phyloP scores from a whole-genome alignment of 805 yeast species.

The Saccharomycopsis selenospora region DNA sequence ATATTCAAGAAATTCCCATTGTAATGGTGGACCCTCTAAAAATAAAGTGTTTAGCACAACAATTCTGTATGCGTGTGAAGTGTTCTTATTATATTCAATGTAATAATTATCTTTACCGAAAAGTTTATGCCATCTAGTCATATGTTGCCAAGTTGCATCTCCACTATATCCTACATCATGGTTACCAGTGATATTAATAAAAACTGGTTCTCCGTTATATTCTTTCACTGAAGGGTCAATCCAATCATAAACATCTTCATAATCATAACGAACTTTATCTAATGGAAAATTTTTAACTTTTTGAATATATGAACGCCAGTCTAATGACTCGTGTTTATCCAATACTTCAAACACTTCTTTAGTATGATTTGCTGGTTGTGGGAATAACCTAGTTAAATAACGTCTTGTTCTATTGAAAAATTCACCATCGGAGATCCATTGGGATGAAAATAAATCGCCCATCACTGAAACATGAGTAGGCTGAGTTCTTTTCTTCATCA shows the following conservation, averaged over 20 bases:
- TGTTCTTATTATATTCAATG: slow-evolving; percentile 57
- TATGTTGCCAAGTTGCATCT: slow-evolving; percentile 87
- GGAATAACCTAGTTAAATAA: slow-evolving; percentile 62
- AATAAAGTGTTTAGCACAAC: slow-evolving; percentile 82
- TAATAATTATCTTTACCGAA: slow-evolving; percentile 87
- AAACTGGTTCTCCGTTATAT: slow-evolving; percentile 48
- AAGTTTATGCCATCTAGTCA: slow-evolving; percentile 63
- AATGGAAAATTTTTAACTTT: slow-evolving; percentile 27
- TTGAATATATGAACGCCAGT: slow-evolving; percentile 44
- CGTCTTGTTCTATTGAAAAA: slow-evolving; percentile 74
- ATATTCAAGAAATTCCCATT: slow-evolving; percentile 56
- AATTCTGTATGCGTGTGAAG: slow-evolving; percentile 72
- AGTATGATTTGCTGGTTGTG: slow-evolving; percentile 47
- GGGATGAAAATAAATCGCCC: slow-evolving; percentile 91
- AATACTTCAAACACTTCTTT: slow-evolving; percentile 41
- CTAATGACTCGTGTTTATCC: slow-evolving; percentile 43
- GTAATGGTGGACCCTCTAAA: slow-evolving; percentile 85
- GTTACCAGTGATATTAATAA: slow-evolving; percentile 85
- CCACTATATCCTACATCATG: slow-evolving; percentile 96
- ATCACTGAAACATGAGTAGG: slow-evolving; percentile 84
- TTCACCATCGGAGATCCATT: slow-evolving; percentile 89
- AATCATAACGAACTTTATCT: slow-evolving; percentile 39
- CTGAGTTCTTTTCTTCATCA: slow-evolving; percentile 52
- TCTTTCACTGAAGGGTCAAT: slow-evolving; percentile 29
- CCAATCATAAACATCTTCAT: slow-evolving; percentile 65